Base-by-base conservation (phyloP, 495 filamentous ascomycete species). In the Hypoxylon fuscum region DNA sequence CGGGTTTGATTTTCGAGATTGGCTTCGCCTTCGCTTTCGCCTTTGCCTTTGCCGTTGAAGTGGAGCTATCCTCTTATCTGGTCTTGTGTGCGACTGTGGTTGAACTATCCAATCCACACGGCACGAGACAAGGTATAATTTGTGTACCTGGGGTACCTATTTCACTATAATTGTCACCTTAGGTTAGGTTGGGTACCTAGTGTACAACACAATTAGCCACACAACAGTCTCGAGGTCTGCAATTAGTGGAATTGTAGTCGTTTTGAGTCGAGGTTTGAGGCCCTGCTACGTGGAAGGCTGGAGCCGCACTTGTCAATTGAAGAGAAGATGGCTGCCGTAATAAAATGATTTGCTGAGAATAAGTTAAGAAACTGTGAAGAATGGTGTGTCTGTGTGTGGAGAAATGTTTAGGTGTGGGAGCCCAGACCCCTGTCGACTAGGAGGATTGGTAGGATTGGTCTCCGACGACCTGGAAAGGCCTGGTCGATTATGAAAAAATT, bases 371-470 rank as follows among this genome's bases (percentile, higher is more conserved):
- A 57, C 34, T 48, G 46, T 52, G 40, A 43, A 57, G 43, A 56
- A 60, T 55, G 63, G 56, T 66, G n/a, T n/a, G n/a, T n/a, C n/a
- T n/a, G n/a, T n/a, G n/a, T n/a, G 63, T 66, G 63, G 63, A 66
- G 63, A 66, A 66, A 61, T 55, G 62, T 44, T n/a, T 46, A 35
- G 63, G 63, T 66, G 63, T 66, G 63, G 63, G 46, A 61, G 52
- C 46, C 49, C 50, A 53, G 49, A 46, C 32, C 37, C 53, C 27
- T 53, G 42, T 11, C 25, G 25, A 27, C 8, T 27, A 8, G 25
- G 25, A 51, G 54, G 45, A 54, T 5, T 56, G 62, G 62, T 66
- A 46, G 62, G 56, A 66, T 66, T 66, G 62, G 62, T 61, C 62
- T 66, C 63, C 63, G 63, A 57, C 51, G 57, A 66, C 46, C 48